Percentiles rank a stretch among this genome's conserved stretches.
Conservation (phyloP, 805 yeast genomes). For the Candida caryicola region DNA sequence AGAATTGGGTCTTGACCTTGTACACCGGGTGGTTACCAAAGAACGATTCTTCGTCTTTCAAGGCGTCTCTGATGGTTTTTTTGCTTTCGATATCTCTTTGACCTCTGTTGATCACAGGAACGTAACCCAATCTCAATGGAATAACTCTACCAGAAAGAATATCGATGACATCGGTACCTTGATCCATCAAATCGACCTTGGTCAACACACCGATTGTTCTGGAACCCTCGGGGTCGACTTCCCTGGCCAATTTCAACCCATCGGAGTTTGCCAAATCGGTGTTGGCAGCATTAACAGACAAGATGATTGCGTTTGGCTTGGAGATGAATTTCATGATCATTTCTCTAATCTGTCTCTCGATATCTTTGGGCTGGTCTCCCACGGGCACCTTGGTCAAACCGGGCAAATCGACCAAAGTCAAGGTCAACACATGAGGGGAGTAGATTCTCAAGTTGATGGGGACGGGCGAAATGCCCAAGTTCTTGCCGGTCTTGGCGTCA, state of each 20-base stretch:
- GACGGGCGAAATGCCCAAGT: constrained; percentile 83
- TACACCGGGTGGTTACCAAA: constrained; percentile 91
- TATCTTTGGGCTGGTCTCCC: constrained; percentile 98
- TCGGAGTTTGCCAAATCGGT: constrained; percentile 97
- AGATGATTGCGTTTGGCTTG: constrained; percentile 90
- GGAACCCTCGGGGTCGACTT: constrained; percentile 94
- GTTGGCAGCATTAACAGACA: constrained; percentile 84
- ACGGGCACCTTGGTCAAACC: constrained; percentile 98
- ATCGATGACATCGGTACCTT: constrained; percentile 95
- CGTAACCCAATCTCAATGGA: constrained; percentile 92
- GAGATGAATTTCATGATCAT: constrained; percentile 91
- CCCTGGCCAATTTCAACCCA: constrained; percentile 93
- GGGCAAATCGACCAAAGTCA: constrained; percentile 94
- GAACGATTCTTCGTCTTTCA: constrained; percentile 72
- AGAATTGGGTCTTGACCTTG: constrained; percentile 88
- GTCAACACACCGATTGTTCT: constrained; percentile 97
- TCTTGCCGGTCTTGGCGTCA: constrained; percentile 75
- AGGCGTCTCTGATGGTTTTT: constrained; percentile 85
- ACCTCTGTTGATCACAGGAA: constrained; percentile 83
- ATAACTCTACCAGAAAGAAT: constrained; percentile 93
- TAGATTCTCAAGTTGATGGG: constrained; percentile 92
- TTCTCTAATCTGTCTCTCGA: constrained; percentile 89
- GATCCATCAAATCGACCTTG: constrained; percentile 95
- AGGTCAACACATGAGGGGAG: constrained; percentile 90
- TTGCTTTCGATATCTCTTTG: constrained; percentile 90